Conservation (phyloP, 2,329 filamentous ascomycete genomes). For the Hortaea sp. region DNA sequence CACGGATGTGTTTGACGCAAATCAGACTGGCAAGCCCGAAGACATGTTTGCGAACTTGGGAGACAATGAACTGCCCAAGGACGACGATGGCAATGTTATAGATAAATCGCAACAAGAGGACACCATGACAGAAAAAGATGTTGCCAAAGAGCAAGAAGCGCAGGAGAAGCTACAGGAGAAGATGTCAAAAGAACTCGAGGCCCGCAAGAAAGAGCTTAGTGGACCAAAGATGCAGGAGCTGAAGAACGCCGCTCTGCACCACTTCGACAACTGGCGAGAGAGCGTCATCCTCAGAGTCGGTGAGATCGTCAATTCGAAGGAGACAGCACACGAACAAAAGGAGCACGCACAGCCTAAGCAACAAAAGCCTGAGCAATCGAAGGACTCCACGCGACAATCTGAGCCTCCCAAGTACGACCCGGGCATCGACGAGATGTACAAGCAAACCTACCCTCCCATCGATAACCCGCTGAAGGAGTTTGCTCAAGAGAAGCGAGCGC, state of each 20-base stretch:
- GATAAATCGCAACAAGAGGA: slow-evolving; percentile 8
- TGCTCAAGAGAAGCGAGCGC: slow-evolving; percentile 24
- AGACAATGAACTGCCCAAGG: slow-evolving; percentile 11
- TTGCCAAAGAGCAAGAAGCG: slow-evolving; percentile 4
- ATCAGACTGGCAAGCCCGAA: slow-evolving; percentile 21
- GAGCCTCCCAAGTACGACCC: slow-evolving; percentile 19
- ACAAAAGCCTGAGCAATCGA: slow-evolving; percentile 4
- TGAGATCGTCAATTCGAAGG: slow-evolving; percentile 46
- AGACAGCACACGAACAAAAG: slow-evolving; percentile 23
- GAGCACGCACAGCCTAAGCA: slow-evolving; percentile 27
- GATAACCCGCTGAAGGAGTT: slow-evolving; percentile 27
- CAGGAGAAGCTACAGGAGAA: slow-evolving; percentile 13
- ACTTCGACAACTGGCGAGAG: slow-evolving; percentile 74
- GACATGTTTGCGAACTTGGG: slow-evolving; percentile 11
- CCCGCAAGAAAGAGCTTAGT: slow-evolving; percentile 41
- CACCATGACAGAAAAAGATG: slow-evolving; percentile 11
- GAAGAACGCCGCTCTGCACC: slow-evolving; percentile 57
- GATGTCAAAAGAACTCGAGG: slow-evolving; percentile 22
- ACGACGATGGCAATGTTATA: slow-evolving; percentile 7
- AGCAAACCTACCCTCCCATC: slow-evolving; percentile 26
- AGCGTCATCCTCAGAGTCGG: slow-evolving; percentile 59
- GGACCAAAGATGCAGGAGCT: slow-evolving; percentile 49
- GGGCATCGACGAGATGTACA: slow-evolving; percentile 20
- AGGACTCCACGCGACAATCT: slow-evolving; percentile 13
- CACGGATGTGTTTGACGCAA: slow-evolving; percentile 32